Evolutionary conservation across 768 basidiomycete genomes (phyloP).

Genomic region (Macrocybe gigantea): DNA sequence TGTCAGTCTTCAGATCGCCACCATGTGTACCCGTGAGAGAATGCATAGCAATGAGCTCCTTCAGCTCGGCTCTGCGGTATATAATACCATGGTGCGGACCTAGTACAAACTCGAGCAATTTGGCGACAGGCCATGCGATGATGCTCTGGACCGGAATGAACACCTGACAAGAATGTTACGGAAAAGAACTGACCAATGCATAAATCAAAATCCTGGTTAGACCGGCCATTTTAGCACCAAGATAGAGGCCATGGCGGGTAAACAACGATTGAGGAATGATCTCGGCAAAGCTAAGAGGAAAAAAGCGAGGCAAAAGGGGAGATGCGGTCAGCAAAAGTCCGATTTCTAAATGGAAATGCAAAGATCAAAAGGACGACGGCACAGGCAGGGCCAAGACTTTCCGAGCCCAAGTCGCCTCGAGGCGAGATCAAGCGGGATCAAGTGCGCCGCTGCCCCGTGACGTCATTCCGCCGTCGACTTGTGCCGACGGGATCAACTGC

Average conservation of each 20-base stretch:
- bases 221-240: conserved; percentile 82
- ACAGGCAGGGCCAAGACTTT: neutral
- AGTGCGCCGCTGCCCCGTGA: conserved; percentile 7
- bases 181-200: conserved; percentile 39
- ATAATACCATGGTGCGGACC: conserved; percentile 89
- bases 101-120: conserved; percentile 69
- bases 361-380: neutral
- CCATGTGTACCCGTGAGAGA: conserved; percentile 65
- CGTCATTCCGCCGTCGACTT: conserved; percentile 1
- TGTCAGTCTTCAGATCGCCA: conserved; percentile 82
- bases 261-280: conserved; percentile 93
- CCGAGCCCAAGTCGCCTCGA: conserved; percentile 1
- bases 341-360: neutral
- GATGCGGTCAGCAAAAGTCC: conserved; percentile 1
- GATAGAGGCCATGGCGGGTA: conserved; percentile 82
- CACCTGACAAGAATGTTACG: neutral
- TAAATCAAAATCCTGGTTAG: conserved; percentile 66
- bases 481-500: no score
- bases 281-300: conserved; percentile 65
- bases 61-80: conserved; percentile 80
- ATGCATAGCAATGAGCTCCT: conserved; percentile 89
- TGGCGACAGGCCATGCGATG: conserved; percentile 83
- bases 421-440: conserved; percentile 1
- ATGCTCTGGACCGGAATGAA: conserved; percentile 40
- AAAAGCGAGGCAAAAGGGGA: conserved; percentile 5